These are phyloP conservation scores for Saturnispora diversa DNA, from an alignment of 805 yeast genomes.

Conservation along the genomic window DNA sequence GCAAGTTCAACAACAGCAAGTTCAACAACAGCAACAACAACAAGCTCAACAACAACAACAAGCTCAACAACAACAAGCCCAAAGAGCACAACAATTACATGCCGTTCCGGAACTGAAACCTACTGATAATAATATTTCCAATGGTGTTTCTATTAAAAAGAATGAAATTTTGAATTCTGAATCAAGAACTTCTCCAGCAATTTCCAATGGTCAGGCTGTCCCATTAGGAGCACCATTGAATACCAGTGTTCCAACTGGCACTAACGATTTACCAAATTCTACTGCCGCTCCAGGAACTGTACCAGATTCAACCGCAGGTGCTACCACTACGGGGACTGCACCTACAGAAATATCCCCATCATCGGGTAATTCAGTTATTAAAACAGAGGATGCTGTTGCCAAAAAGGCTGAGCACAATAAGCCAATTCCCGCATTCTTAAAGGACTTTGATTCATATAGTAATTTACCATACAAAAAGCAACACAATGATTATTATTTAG, in stretches of 20 bases:
- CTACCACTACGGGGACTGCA: constrained; percentile 1
- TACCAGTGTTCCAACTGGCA: not conserved
- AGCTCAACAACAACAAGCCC: constrained; percentile 23
- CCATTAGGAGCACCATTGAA: not conserved
- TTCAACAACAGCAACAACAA: constrained; percentile 25
- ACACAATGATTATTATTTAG: constrained; percentile 74
- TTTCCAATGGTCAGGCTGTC: not conserved
- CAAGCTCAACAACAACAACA: constrained; percentile 35
- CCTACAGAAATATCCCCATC: not conserved
- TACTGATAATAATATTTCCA: constrained; percentile 4
- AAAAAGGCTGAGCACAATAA: constrained; percentile 49
- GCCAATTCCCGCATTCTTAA: constrained; percentile 72
- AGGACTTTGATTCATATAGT: constrained; percentile 69
- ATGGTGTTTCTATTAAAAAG: constrained; percentile 4
- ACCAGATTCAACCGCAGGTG: constrained; percentile 14
- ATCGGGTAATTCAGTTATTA: not conserved
- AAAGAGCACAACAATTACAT: constrained; percentile 23
- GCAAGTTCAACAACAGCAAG: constrained; percentile 26
- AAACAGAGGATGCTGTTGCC: constrained; percentile 30
- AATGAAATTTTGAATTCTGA: constrained; percentile 10
- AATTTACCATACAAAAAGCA: constrained; percentile 77
- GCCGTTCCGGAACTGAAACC: constrained; percentile 7
- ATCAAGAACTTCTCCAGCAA: not conserved
- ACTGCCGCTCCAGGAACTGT: constrained; percentile 13
- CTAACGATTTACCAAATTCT: not conserved